A percentile compares a stretch with the other conserved stretches of the same genome.
Conservation (phyloP, 257 asterid species). For the Rubia yunnanensis region DNA sequence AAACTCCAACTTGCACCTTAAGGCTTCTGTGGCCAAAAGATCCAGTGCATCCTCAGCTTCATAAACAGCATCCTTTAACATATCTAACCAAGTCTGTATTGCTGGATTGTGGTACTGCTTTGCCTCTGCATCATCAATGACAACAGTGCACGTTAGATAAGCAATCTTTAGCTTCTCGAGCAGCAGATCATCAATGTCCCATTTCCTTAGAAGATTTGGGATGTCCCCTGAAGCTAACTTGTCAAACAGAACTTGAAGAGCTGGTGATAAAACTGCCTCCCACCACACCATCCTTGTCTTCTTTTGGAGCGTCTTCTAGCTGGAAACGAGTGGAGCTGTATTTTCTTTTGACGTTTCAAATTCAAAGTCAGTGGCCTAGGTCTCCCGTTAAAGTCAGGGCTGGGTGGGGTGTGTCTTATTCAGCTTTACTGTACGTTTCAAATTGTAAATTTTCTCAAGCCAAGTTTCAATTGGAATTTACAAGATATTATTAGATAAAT, state of each 20-base stretch:
- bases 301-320: neutral
- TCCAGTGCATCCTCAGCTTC: constrained; percentile 47
- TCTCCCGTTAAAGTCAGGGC: too few species aligned
- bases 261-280: constrained; percentile 38
- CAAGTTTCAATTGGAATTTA: too few species aligned
- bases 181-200: constrained; percentile 25
- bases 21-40: constrained; percentile 43
- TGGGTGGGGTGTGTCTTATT: too few species aligned
- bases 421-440: too few species aligned
- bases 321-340: too few species aligned
- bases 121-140: constrained; percentile 47
- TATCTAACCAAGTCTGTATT: constrained; percentile 36
- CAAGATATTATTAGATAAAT: too few species aligned
- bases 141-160: constrained; percentile 35
- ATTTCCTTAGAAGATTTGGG: constrained; percentile 26
- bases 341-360: too few species aligned
- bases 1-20: constrained; percentile 20
- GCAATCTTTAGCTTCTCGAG: constrained; percentile 44
- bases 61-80: constrained; percentile 34
- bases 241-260: constrained; percentile 40
- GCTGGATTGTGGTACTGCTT: constrained; percentile 40
- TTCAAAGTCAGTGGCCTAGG: too few species aligned
- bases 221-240: constrained; percentile 37
- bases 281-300: constrained; percentile 28
- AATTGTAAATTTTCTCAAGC: too few species aligned